Evolutionary conservation across 768 basidiomycete genomes (phyloP), one percentile per base, ranked within the genome.

Genomic region (Lactifluus echinatus): DNA sequence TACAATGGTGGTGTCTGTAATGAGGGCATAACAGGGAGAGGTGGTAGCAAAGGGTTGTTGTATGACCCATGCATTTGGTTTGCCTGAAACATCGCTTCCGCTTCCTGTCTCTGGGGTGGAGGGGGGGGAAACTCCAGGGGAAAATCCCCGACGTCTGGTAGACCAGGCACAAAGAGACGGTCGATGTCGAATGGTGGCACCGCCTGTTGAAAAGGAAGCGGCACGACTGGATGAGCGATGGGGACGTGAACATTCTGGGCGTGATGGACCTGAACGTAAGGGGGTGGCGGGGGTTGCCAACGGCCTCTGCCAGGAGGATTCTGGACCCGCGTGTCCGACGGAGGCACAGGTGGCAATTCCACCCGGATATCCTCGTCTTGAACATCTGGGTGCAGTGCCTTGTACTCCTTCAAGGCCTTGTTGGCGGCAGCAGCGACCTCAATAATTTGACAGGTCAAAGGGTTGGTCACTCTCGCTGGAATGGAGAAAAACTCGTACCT

Each of bases 371-470:
- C 76, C 17, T 77, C 71, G 17, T 81, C 79, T 39, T 80, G 75
- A 23, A 82, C 74, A 21, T 90, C 84, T 0, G 88, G 87, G 44
- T 87, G 75, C 3, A 75, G 70, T 26, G 69, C 69, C 62, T 79
- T 80, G 66, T 80, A 80, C 21, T 85, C 77, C n/a, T 76, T 79
- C n/a, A 83, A 67, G 0, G 88, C 87, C 50, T 71, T 75, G 64
- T 85, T 78, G 12, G 81, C 82, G 0, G 89, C 89, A 50, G 73
- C 78, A 50, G 79, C 78, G 36, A 90, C 87, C 88, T 89, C 51
- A 1, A 46, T 36, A 15, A 23, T n/a, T 54, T 49, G 29, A 19
- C 19, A 24, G 14, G 33, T 26, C 31, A n/a, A 10, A 43, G 11
- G 11, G 24, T 19, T 24, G 43, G 34, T 21, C 28, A 12, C 23